Percentiles rank a stretch among this genome's conserved stretches.
phyloP scores from a whole-genome alignment of 1,139 yeast genomes.

The Geotrichum candidum region DNA sequence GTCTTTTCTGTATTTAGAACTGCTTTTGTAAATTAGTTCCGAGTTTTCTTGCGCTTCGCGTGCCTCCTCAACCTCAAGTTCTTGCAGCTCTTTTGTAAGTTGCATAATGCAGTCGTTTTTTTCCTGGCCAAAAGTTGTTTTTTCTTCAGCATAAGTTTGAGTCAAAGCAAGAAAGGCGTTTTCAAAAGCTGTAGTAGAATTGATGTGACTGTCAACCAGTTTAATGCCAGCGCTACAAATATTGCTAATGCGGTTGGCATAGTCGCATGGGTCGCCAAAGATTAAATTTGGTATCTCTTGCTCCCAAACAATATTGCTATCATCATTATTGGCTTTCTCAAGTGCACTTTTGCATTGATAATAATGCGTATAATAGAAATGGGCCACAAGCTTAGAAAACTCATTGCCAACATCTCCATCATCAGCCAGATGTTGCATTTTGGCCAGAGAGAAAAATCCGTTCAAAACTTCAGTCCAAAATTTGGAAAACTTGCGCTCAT shows the following conservation, averaged over 20 bases:
- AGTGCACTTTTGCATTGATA: not conserved
- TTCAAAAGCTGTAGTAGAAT: not conserved
- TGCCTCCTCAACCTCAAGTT: not conserved
- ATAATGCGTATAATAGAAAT: not conserved
- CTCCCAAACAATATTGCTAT: not conserved
- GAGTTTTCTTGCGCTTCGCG: not conserved
- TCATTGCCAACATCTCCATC: not conserved
- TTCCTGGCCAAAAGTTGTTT: not conserved
- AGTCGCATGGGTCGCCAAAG: not conserved
- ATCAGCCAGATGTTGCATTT: not conserved
- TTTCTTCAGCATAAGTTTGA: not conserved
- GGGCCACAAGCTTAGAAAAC: not conserved
- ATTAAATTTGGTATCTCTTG: not conserved
- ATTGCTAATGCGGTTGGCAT: not conserved
- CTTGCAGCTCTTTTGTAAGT: not conserved
- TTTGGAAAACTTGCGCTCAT: not conserved
- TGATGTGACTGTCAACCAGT: not conserved
- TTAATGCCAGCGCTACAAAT: not conserved
- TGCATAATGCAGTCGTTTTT: not conserved
- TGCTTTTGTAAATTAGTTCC: not conserved
- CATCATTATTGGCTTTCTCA: not conserved
- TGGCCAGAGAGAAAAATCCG: not conserved
- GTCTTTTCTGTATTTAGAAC: not conserved
- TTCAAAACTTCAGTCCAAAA: not conserved
- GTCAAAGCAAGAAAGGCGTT: not conserved